Evolutionary conservation across 2,329 filamentous ascomycete genomes (phyloP).

Genomic region (Phoma herbarum): DNA sequence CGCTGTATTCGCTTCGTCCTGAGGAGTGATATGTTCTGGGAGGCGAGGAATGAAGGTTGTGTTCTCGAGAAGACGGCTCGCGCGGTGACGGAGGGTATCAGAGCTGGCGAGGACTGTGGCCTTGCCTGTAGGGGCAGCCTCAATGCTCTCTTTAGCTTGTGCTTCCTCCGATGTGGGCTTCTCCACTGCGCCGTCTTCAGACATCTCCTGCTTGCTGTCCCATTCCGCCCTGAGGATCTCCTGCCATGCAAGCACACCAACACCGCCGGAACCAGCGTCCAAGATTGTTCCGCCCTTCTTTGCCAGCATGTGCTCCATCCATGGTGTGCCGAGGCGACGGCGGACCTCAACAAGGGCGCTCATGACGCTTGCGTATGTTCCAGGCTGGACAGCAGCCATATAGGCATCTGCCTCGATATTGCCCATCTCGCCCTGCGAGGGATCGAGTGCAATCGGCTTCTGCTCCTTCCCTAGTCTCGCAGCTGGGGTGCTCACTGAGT

Average conservation of each 20-base stretch:
- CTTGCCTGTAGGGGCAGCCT: conserved; percentile 67
- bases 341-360: conserved; percentile 76
- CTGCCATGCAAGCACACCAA: conserved; percentile 77
- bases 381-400: conserved; percentile 73
- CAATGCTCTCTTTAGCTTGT: conserved; percentile 23
- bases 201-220: conserved; percentile 67
- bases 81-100: conserved; percentile 75
- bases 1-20: conserved; percentile 53
- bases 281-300: conserved; percentile 71
- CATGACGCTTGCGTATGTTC: conserved; percentile 73
- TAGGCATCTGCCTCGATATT: conserved; percentile 80
- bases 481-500: conserved; percentile 74
- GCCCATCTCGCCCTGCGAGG: conserved; percentile 72
- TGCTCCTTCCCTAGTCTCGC: conserved; percentile 65
- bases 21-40: conserved; percentile 81
- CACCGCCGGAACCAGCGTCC: conserved; percentile 78
- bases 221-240: conserved; percentile 84
- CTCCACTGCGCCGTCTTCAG: conserved; percentile 19
- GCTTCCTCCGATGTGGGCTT: conserved; percentile 31
- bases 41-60: conserved; percentile 91
- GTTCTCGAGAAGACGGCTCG: conserved; percentile 80
- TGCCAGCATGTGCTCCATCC: conserved; percentile 73
- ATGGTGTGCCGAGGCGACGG: conserved; percentile 74
- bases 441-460: conserved; percentile 70
- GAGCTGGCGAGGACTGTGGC: conserved; percentile 83